These are phyloP conservation scores for Alternaria metachromatica DNA, from an alignment of 2,329 filamentous ascomycete genomes.

Conservation along the genomic window DNA sequence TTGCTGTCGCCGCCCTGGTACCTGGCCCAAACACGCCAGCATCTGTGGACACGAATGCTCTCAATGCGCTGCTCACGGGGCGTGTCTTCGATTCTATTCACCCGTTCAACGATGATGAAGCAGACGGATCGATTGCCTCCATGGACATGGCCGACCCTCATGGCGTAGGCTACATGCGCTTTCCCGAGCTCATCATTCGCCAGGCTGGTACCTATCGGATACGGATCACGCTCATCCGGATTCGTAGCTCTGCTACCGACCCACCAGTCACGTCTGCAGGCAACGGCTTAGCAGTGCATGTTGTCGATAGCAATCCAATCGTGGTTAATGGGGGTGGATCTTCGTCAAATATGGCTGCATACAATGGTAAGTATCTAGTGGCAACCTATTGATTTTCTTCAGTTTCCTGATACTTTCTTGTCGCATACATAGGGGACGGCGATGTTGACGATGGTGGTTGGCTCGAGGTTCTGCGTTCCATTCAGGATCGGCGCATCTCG, in stretches of 20 bases:
- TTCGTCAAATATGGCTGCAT: conserved; percentile 23
- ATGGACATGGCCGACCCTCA: conserved; percentile 46
- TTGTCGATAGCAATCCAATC: conserved; percentile 46
- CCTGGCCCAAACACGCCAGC: conserved; percentile 36
- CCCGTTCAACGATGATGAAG: conserved; percentile 46
- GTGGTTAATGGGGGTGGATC: conserved; percentile 35
- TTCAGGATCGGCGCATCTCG: conserved; percentile 33
- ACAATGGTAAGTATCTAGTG: conserved; percentile 45
- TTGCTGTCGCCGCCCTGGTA: conserved; percentile 42
- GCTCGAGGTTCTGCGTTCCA: conserved; percentile 37
- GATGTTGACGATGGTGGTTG: conserved; percentile 40
- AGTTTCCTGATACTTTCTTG: conserved; percentile 36
- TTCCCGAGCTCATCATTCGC: conserved; percentile 45
- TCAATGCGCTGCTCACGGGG: conserved; percentile 40
- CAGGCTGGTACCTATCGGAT: conserved; percentile 48
- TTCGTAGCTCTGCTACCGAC: conserved; percentile 36
- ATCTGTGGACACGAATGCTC: conserved; percentile 36
- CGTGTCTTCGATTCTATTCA: conserved; percentile 45
- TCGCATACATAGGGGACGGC: conserved; percentile 31
- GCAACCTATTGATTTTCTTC: conserved; percentile 36
- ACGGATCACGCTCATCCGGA: conserved; percentile 47
- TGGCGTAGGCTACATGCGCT: conserved; percentile 48
- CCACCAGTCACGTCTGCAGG: conserved; percentile 31
- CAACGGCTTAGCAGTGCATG: conserved; percentile 39
- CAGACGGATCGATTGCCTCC: conserved; percentile 44